Evolutionary conservation across 139 green algal genomes (phyloP), one percentile per base, ranked within the genome.

Genomic region (Coccomyxa sp.): DNA sequence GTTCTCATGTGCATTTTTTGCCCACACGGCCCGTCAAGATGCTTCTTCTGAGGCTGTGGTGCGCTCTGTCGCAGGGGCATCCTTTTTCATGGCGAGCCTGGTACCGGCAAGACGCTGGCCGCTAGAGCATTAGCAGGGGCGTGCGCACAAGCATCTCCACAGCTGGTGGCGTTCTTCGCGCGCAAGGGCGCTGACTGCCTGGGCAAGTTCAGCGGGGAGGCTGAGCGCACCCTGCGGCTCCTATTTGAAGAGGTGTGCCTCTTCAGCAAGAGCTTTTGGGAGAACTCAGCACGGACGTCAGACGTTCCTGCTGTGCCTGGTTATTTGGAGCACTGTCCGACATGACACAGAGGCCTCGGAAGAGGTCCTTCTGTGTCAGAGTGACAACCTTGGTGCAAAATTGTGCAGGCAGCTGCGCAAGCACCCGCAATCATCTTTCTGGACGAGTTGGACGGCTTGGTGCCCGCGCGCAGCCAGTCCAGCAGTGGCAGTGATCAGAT

Each of bases 361-460:
- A 51, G 38, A 51, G 38, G 38, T 51, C 38, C 38, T 51, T 51
- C 38, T 11, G 3, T 3, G 7, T 51, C 38, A 51, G 38, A 51
- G 3, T 51, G 38, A 51, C 38, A 51, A 51, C 3, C 38, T 51
- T 51, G 38, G 38, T 51, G 38, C n/a, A n/a, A n/a, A n/a, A n/a
- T n/a, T n/a, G n/a, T 79, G 51, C 90, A 95, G 83, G 93, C 92
- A 17, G 31, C 83, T 12, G 79, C 81, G 80, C 45, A 67, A 14
- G 89, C 92, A 14, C 94, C 94, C 21, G 90, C 90, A 21, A 95
- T 98, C 83, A 94, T 98, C 77, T 98, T 98, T 89, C 91, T 98
- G 31, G 95, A 98, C 84, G 95, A 98, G 91, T 89, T 98, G 45
- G 94, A 97, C 79, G 94, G 90, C 11, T 90, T 97, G 58, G 93